Base-by-base conservation (phyloP, 352 stramenopile species). In the Phytopythium oedochilum region DNA sequence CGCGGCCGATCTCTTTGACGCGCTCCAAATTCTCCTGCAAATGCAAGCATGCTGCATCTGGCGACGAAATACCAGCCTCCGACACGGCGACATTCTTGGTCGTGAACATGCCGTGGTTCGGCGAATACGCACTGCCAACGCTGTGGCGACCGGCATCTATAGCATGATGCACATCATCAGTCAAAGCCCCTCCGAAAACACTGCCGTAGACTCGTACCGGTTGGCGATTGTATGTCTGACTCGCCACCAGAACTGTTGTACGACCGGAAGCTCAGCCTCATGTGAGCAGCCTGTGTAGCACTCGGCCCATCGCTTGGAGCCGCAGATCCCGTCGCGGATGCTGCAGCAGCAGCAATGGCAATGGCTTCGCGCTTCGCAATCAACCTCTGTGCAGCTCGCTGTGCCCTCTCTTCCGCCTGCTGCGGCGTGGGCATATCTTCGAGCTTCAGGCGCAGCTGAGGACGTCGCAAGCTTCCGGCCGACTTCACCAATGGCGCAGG, bases 401-500 rank as follows among this genome's bases (percentile, higher is more conserved):
- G 83, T 0, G 85, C 85, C 36, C 83, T 66, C 18, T 91, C 77
- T 62, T 94, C 85, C 2, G 85, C 85, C 70, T 94, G 80, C 43
- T 94, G 85, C 5, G 83, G 75, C 10, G 85, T 94, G 25, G 85
- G 85, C 85, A 94, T 94, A 32, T 92, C 83, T 63, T 94, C 85
- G 4, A 94, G 64, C 55, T 94, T 91, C 11, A 94, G 61, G 11
- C 81, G 74, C 36, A 94, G 58, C 31, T 80, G 70, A 20, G 83
- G 83, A 9, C 85, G 75, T 36, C 89, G 91, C 12, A 56, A 57
- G 35, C 58, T 61, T 0, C n/a, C 25, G 26, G 22, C 6, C n/a
- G 57, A 25, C 45, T 70, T 34, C 35, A 36, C 23, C 2, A 65
- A 50, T 22, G 57, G 39, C 5, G 57, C 20, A 8, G 60, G 34